These are phyloP conservation scores for Notholithocarpus densiflorus DNA, from an alignment of 306 rosid genomes.

Conservation along the genomic window DNA sequence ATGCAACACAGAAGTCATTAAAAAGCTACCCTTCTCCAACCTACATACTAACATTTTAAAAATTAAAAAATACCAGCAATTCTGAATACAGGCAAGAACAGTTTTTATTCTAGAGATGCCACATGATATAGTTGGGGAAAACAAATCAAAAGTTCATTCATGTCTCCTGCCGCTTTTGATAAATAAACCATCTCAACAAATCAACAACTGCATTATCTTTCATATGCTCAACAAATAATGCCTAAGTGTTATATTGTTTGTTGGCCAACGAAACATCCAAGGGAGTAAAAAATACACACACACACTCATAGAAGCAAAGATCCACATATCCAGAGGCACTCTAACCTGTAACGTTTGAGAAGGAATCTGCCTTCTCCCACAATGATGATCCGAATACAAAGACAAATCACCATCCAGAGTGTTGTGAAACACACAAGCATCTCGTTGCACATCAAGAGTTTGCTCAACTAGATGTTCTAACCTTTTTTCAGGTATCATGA, in stretches of 20 bases:
- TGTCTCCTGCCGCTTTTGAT: not conserved
- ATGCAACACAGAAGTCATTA: not conserved
- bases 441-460: conserved; percentile 24
- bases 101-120: not conserved
- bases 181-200: not conserved
- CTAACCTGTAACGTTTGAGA: conserved; percentile 23
- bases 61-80: not conserved
- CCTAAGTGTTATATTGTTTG: not conserved
- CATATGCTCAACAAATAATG: not conserved
- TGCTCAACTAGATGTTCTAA: conserved; percentile 25
- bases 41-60: not conserved
- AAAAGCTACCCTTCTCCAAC: not conserved
- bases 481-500: conserved; percentile 14
- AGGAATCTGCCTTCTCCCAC: conserved; percentile 21
- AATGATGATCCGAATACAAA: conserved; percentile 23
- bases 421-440: conserved; percentile 23
- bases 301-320: not conserved
- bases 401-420: conserved; percentile 12
- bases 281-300: not conserved
- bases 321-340: not conserved
- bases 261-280: not conserved
- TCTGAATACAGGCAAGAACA: not conserved
- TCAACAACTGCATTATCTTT: not conserved
- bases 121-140: not conserved
- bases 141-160: not conserved